These are phyloP conservation scores for Malassezia pachydermatis DNA, from an alignment of 1,284 basidiomycete species.

Conservation along the genomic window DNA sequence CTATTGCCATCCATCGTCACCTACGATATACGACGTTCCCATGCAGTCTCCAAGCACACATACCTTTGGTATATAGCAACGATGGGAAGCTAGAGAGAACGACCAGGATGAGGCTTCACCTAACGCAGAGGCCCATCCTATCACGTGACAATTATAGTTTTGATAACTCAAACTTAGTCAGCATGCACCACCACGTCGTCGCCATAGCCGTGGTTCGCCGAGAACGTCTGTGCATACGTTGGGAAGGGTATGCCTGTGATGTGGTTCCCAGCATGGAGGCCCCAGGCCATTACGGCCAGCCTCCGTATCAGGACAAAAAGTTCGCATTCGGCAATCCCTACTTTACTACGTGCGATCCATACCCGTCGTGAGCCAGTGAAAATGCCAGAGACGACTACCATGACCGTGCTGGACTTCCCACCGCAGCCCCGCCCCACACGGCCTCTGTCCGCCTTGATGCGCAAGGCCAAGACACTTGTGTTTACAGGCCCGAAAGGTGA, in stretches of 20 bases:
- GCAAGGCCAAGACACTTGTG: conserved; percentile 29
- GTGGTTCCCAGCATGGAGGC: too few species aligned
- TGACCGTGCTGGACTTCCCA: conserved; percentile 33
- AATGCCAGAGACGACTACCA: conserved; percentile 23
- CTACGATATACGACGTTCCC: neutral
- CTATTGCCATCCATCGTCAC: neutral
- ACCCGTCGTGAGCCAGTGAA: conserved; percentile 34
- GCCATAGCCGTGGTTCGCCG: too few species aligned
- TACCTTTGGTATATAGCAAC: conserved; percentile 20
- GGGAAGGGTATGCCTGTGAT: too few species aligned
- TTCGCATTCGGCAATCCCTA: too few species aligned
- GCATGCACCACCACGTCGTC: too few species aligned
- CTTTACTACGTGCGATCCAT: conserved; percentile 19
- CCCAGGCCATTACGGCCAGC: too few species aligned
- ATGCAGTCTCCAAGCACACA: neutral
- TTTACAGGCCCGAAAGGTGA: conserved; percentile 38
- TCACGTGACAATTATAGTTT: conserved; percentile 9
- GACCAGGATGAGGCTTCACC: neutral
- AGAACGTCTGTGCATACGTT: too few species aligned
- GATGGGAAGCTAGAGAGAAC: conserved; percentile 2
- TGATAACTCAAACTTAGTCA: neutral
- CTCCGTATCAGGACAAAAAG: too few species aligned
- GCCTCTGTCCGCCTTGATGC: conserved; percentile 26
- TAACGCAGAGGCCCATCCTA: neutral
- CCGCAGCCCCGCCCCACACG: conserved; percentile 39